A percentile compares a stretch with the other conserved stretches of the same genome.
Conservation (phyloP, 176 grass and related monocot genomes). For the Oryza longistaminata region DNA sequence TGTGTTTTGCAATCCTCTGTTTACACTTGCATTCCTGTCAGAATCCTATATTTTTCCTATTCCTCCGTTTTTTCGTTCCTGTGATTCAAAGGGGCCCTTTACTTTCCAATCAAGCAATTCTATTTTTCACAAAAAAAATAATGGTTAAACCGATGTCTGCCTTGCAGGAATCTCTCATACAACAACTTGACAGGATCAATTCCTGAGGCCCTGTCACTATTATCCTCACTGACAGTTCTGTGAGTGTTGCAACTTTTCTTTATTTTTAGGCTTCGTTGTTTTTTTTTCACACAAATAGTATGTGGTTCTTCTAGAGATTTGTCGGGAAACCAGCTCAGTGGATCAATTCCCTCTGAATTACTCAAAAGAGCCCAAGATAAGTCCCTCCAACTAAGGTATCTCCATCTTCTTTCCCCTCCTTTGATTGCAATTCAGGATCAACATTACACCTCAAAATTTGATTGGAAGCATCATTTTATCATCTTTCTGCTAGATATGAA, state of each 20-base stretch:
- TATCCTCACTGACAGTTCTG: constrained; percentile 46
- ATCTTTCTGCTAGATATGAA: constrained; percentile 33
- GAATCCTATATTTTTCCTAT: too few species aligned
- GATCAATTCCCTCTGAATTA: constrained; percentile 40
- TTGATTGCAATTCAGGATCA: not conserved
- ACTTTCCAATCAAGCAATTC: not conserved
- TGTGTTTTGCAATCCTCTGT: too few species aligned
- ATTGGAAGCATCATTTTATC: not conserved
- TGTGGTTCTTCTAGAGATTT: constrained; percentile 47
- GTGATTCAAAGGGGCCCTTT: too few species aligned
- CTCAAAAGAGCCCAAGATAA: constrained; percentile 42
- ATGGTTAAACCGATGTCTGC: not conserved
- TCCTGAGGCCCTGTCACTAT: constrained; percentile 43
- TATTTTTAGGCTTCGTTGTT: not conserved
- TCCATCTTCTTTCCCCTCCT: too few species aligned
- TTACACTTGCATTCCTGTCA: too few species aligned
- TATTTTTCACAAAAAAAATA: not conserved
- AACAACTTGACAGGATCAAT: constrained; percentile 54
- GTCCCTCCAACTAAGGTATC: constrained; percentile 36
- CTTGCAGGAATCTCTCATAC: constrained; percentile 57
- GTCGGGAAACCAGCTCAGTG: constrained; percentile 34
- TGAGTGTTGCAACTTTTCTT: constrained; percentile 33
- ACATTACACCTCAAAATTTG: not conserved
- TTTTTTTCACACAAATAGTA: not conserved
- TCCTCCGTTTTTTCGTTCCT: too few species aligned